Evolutionary conservation across 1,284 basidiomycete species (phyloP), one percentile per base, ranked within the genome.

Genomic region (Apiotrichum veenhuisii): DNA sequence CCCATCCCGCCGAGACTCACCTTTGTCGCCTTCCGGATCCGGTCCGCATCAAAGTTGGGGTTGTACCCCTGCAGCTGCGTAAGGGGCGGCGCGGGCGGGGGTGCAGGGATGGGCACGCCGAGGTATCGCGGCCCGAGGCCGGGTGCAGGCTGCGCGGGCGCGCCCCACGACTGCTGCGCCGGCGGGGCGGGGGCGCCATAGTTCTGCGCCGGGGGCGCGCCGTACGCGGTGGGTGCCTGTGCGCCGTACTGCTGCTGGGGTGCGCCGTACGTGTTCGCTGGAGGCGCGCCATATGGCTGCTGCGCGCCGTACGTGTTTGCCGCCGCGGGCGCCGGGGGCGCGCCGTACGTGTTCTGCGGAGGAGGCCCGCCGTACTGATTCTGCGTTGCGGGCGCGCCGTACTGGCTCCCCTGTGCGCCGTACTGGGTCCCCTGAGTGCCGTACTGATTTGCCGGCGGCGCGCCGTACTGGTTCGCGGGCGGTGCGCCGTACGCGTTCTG

Each of bases 11-110:
- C 37, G 18, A n/a, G 17, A 55, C 69, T 56, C 55, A 71, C 74
- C 66, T 78, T 78, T 41, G 76, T 77, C 10, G 77, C 77, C 57
- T 76, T 77, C 38, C 77, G 57, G 23, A 78, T 65, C 7, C 76
- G 62, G 42, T 77, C 73, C 10, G 72, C 72, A 53, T 78, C 77
- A 52, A 77, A 76, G 46, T 64, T 61, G 15, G 77, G 59, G 57
- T 77, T 72, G 62, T 78, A 78, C 3, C 68, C 71, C 23, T 63
- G 64, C 22, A 76, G 59, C 36, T 64, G 63, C 7, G 66, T 53
- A 26, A 73, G 37, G 0, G 73, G 73, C 18, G 64, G 55, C 17
- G 72, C 73, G 23, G 74, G 74, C 5, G 73, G 72, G 8, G 73
- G 74, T 2, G 73, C 59, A 3, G 75, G 76, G 50, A 77, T 72